Conservation (phyloP, 768 basidiomycete species). For the Leccinum longicurvipes region DNA sequence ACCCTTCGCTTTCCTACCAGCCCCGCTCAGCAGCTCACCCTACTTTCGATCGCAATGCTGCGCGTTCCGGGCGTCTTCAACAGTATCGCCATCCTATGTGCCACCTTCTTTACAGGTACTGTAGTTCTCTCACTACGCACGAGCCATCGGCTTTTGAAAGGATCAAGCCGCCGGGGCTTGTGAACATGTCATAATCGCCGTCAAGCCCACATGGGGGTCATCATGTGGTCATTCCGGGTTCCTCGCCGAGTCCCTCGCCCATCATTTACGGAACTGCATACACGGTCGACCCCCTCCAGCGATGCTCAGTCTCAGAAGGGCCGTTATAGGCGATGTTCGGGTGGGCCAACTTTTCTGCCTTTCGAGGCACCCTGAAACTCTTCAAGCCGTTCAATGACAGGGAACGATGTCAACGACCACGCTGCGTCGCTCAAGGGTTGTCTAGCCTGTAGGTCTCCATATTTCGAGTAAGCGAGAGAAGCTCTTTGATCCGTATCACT, state of each 20-base stretch:
- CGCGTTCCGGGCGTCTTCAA: background rate
- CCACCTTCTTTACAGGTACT: background rate
- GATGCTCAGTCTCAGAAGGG: background rate
- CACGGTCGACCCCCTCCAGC: background rate
- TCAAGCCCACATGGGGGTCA: background rate
- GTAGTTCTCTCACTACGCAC: background rate
- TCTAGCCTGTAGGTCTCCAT: background rate
- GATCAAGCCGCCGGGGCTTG: background rate
- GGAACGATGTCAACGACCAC: background rate
- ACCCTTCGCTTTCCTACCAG: background rate
- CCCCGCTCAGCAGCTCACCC: background rate
- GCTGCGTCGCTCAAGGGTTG: background rate
- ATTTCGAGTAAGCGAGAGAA: slow-evolving; percentile 13
- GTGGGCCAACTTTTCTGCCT: background rate
- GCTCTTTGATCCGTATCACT: slow-evolving; percentile 8
- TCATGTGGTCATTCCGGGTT: background rate
- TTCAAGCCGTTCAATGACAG: background rate
- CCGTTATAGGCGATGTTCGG: background rate
- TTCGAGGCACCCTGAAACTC: background rate
- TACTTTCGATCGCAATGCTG: background rate
- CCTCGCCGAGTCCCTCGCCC: background rate
- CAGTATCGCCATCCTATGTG: background rate
- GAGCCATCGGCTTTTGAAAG: background rate
- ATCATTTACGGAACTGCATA: slow-evolving; percentile 1
- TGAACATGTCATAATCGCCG: slow-evolving; percentile 3